These are phyloP conservation scores for Penicillium sp. DNA, from an alignment of 2,329 filamentous ascomycete genomes.

Conservation along the genomic window DNA sequence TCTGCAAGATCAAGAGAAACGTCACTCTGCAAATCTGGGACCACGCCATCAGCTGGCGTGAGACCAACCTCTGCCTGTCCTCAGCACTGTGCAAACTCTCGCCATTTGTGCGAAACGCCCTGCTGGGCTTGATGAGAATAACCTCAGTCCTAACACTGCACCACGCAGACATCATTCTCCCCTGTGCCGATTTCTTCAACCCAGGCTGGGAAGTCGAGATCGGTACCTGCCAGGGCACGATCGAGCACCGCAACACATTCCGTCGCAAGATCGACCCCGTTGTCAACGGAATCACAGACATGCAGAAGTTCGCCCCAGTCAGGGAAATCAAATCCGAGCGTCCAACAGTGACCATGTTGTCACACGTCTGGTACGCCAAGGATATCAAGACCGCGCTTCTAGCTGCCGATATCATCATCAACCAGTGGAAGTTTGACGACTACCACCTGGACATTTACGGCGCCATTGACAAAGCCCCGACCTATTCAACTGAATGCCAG, in stretches of 20 bases:
- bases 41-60: constrained; percentile 59
- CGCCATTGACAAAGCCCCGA: constrained; percentile 58
- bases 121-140: constrained; percentile 47
- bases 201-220: constrained; percentile 61
- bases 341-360: constrained; percentile 63
- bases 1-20: constrained; percentile 58
- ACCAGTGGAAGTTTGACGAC: constrained; percentile 62
- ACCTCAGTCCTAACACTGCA: constrained; percentile 47
- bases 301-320: constrained; percentile 59
- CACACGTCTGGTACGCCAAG: constrained; percentile 53
- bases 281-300: constrained; percentile 62
- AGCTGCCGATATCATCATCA: constrained; percentile 61
- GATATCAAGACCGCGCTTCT: constrained; percentile 62
- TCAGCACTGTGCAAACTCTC: constrained; percentile 49
- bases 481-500: constrained; percentile 57
- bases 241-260: constrained; percentile 56
- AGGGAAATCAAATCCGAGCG: constrained; percentile 55
- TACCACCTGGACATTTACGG: constrained; percentile 62
- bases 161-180: constrained; percentile 58
- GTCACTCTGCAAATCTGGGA: constrained; percentile 62
- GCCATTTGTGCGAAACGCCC: constrained; percentile 48
- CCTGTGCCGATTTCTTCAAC: constrained; percentile 59
- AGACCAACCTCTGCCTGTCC: constrained; percentile 50
- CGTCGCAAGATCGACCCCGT: constrained; percentile 60
- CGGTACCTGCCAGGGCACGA: constrained; percentile 54